Base-by-base conservation (phyloP, 495 filamentous ascomycete species). In the Parathielavia appendiculata region DNA sequence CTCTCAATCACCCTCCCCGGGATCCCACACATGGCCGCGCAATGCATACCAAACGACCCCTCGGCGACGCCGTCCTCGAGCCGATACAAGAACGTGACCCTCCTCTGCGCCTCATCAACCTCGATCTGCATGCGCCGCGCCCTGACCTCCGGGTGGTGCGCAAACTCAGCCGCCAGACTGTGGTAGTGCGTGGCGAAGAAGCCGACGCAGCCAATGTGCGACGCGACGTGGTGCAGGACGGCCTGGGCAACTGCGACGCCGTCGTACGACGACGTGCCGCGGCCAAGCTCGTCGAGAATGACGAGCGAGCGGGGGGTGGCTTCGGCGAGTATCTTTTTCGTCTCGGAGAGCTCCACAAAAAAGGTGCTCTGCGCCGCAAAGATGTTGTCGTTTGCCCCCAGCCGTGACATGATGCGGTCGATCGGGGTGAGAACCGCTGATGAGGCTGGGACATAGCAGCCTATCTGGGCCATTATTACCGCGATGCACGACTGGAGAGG, bases 131-230 rank as follows among this genome's bases (percentile, higher is more conserved):
- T 99, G 12, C 95, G 79, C 67, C 85, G 87, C 4, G 90, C 82
- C 16, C 82, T 70, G 45, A 99, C 87, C 70, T 97, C 92, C 0
- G 95, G 91, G 68, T 97, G 95, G 23, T 76, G 73, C 51, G 84
- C 83, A 67, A 97, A 99, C 68, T 97, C 95, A 1, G 86, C 81
- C 9, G 95, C 91, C 12, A 99, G 80, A 14, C 87, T 91, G 70
- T 96, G 95, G 71, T 99, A 99, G 68, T 99, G 93, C 0, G 95
- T 99, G 6, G 93, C 93, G 70, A 99, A 99, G 83, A 96, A 97
- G 34, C 95, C 93, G 30, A 95, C 69, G 39, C 92, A 95, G 58
- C 95, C 95, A 48, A 96, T 87, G 68, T 96, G 90, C 8, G 88
- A 89, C 20, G 93, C 92, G 43, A 97, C 81, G 63, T 99, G 92